phyloP scores from a whole-genome alignment of 371 early-diverging fungal genomes.

The Syncephalastrum monosporum region DNA sequence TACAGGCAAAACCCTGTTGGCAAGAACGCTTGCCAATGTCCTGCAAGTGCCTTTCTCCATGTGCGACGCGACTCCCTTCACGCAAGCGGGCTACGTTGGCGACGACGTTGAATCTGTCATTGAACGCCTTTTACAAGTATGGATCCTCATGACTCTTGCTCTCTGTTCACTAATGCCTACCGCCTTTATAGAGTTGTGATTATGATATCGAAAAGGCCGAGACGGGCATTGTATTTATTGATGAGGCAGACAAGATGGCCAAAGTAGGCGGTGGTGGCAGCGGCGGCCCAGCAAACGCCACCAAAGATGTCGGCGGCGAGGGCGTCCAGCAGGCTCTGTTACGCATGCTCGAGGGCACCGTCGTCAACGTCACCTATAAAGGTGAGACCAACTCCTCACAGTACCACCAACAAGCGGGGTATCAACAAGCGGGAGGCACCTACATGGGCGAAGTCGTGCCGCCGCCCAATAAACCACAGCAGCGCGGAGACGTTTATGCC shows the following conservation, averaged over 20 bases:
- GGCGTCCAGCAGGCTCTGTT: constrained; percentile 88
- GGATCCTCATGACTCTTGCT: not conserved
- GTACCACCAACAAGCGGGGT: not conserved
- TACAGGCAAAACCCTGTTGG: constrained; percentile 79
- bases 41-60: constrained; percentile 90
- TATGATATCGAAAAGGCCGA: constrained; percentile 86
- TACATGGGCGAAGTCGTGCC: constrained; percentile 11
- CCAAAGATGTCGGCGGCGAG: constrained; percentile 93
- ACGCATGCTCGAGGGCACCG: constrained; percentile 81
- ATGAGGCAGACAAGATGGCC: constrained; percentile 91
- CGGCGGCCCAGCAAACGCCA: constrained; percentile 35
- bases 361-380: constrained; percentile 75
- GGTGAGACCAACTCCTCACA: constrained; percentile 38
- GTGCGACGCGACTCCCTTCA: constrained; percentile 92
- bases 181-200: constrained; percentile 66
- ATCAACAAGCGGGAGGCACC: constrained; percentile 16
- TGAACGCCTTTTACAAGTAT: constrained; percentile 76
- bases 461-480: not conserved
- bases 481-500: constrained; percentile 62
- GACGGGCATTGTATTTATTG: constrained; percentile 90
- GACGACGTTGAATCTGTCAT: constrained; percentile 92
- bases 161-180: no score
- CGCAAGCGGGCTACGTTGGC: constrained; percentile 93
- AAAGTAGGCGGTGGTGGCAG: constrained; percentile 31
- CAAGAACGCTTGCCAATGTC: constrained; percentile 80